Evolutionary conservation across 305 asterid genomes (phyloP).

Genomic region (Solanum hybrid): DNA sequence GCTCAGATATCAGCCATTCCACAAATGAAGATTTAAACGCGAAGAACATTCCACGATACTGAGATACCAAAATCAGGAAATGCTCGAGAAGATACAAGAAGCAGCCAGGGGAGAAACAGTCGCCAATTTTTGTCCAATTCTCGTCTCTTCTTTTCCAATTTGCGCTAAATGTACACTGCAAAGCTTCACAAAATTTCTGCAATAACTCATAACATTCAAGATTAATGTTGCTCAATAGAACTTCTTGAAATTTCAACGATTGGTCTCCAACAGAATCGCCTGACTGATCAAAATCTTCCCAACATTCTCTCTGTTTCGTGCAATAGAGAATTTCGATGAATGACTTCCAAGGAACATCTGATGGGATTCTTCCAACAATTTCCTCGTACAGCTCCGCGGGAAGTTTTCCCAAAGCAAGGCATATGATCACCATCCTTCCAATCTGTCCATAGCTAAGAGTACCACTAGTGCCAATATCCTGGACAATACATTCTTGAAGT

Average conservation of each 20-base stretch:
- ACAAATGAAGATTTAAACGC: constrained; percentile 36
- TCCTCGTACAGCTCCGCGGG: constrained; percentile 5
- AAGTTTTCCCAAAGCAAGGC: constrained; percentile 35
- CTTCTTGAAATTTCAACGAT: not conserved
- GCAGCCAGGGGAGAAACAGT: constrained; percentile 42
- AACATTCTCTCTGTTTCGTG: not conserved
- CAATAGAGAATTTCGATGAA: constrained; percentile 18
- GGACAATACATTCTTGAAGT: constrained; percentile 28
- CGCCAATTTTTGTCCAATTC: constrained; percentile 19
- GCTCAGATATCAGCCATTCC: constrained; percentile 36
- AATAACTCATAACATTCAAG: constrained; percentile 20
- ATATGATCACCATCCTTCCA: constrained; percentile 34
- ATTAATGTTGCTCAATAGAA: constrained; percentile 18
- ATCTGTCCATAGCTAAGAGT: constrained; percentile 31
- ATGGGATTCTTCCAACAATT: constrained; percentile 14
- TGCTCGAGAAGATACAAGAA: constrained; percentile 49
- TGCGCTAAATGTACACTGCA: constrained; percentile 23
- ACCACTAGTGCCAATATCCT: not conserved
- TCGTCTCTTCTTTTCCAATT: constrained; percentile 19
- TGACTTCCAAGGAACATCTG: constrained; percentile 23
- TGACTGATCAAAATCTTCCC: constrained; percentile 15
- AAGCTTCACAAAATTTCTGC: constrained; percentile 21
- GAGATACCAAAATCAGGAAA: constrained; percentile 36
- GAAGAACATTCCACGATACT: constrained; percentile 22
- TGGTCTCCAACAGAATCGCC: constrained; percentile 10